Conservation (phyloP, 306 rosid species). For the cucumber (Cucumis sativus) region DNA sequence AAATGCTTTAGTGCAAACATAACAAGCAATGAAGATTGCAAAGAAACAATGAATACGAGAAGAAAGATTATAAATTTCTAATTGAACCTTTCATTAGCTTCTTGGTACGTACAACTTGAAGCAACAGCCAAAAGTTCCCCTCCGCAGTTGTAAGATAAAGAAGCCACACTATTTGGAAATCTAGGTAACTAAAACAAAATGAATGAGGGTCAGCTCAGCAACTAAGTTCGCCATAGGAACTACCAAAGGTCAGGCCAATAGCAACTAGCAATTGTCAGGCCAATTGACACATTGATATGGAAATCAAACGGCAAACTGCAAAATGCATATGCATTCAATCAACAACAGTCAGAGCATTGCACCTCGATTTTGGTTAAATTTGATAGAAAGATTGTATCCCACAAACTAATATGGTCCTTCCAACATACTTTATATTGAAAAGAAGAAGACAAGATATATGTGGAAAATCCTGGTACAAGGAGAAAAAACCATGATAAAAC, state of each 20-base stretch:
- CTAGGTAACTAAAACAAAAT: constrained; percentile 32
- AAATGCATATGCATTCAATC: background rate
- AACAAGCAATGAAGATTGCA: background rate
- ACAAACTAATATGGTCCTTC: too few species aligned
- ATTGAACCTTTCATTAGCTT: constrained; percentile 64
- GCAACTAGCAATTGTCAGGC: background rate
- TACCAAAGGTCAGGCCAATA: background rate
- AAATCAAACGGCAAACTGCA: background rate
- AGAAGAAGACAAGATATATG: too few species aligned
- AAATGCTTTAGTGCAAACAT: background rate
- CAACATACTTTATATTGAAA: too few species aligned
- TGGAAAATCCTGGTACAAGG: too few species aligned
- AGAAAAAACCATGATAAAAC: too few species aligned
- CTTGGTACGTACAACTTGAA: constrained; percentile 21
- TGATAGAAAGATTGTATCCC: too few species aligned
- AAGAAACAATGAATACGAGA: background rate
- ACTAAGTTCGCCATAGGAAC: background rate
- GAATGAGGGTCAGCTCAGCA: constrained; percentile 13
- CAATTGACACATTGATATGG: background rate
- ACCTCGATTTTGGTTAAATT: too few species aligned
- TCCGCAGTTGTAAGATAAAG: constrained; percentile 51
- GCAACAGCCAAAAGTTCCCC: constrained; percentile 74
- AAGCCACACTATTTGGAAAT: constrained; percentile 63
- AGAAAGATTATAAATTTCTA: background rate
- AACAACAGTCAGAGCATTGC: background rate